Conservation (phyloP, 2,329 filamentous ascomycete species). For the Immersiporthe knoxdaviesiana region DNA sequence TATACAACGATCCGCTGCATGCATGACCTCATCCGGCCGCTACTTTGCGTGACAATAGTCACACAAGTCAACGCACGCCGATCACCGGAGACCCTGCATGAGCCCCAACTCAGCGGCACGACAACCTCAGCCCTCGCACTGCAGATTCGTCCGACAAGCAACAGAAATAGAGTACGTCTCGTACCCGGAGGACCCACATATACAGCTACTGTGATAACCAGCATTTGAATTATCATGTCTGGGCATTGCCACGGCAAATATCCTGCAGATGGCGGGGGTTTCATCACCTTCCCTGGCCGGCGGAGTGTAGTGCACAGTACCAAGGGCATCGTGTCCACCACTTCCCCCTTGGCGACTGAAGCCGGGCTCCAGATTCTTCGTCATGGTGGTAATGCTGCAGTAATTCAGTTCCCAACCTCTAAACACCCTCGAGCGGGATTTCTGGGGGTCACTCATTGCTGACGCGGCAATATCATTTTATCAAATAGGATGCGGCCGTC, state of each 20-base stretch:
- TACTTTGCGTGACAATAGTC: not conserved
- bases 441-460: slow-evolving; percentile 13
- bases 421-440: not conserved
- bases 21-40: not conserved
- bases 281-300: slow-evolving; percentile 60
- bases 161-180: not conserved
- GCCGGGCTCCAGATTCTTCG: slow-evolving; percentile 81
- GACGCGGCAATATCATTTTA: not conserved
- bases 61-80: not conserved
- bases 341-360: slow-evolving; percentile 83
- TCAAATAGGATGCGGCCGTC: slow-evolving; percentile 79
- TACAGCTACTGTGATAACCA: no score
- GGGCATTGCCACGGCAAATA: slow-evolving; percentile 19
- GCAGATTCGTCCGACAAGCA: not conserved
- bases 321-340: slow-evolving; percentile 85
- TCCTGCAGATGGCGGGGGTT: slow-evolving; percentile 26
- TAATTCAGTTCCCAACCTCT: slow-evolving; percentile 49
- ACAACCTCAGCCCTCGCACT: not conserved
- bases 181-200: no score
- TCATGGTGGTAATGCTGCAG: slow-evolving; percentile 87
- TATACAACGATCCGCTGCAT: not conserved
- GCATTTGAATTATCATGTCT: not conserved
- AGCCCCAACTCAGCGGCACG: not conserved
- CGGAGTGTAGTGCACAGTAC: slow-evolving; percentile 90
- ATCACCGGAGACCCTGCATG: slow-evolving; percentile 2